Evolutionary conservation across 306 rosid species (phyloP).

Genomic region (Casuarina equisetifolia): DNA sequence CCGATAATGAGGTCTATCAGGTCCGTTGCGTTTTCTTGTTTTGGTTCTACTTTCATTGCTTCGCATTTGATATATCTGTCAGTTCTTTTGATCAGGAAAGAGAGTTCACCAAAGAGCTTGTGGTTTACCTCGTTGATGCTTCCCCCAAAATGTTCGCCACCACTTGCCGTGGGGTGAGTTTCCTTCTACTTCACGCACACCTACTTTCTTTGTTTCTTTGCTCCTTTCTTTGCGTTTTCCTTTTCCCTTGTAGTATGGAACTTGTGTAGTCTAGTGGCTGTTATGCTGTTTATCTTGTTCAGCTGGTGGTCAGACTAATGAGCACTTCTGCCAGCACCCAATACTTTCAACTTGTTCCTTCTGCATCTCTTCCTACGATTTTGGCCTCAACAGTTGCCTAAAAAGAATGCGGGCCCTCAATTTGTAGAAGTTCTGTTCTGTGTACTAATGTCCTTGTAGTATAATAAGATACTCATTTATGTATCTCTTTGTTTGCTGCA

Average conservation of each 20-base stretch:
- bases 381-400: too few species aligned
- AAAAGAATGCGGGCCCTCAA: too few species aligned
- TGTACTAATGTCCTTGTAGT: too few species aligned
- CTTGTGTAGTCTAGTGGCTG: background rate
- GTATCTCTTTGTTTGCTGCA: too few species aligned
- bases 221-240: background rate
- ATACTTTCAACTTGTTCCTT: background rate
- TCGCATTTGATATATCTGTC: background rate
- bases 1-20: conserved; percentile 42
- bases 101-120: conserved; percentile 64
- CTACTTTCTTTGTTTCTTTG: background rate
- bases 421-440: too few species aligned
- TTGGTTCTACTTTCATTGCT: background rate
- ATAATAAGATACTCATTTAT: too few species aligned
- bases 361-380: background rate
- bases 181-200: background rate
- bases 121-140: conserved; percentile 82
- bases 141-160: conserved; percentile 82
- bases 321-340: too few species aligned
- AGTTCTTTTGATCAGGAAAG: conserved; percentile 37
- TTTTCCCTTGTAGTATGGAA: background rate
- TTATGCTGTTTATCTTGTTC: background rate
- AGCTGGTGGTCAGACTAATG: background rate
- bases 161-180: conserved; percentile 50
- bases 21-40: conserved; percentile 15